Evolutionary conservation across 257 asterid genomes (phyloP), one percentile per base, ranked within the genome.

Genomic region (Penstemon davidsonii): DNA sequence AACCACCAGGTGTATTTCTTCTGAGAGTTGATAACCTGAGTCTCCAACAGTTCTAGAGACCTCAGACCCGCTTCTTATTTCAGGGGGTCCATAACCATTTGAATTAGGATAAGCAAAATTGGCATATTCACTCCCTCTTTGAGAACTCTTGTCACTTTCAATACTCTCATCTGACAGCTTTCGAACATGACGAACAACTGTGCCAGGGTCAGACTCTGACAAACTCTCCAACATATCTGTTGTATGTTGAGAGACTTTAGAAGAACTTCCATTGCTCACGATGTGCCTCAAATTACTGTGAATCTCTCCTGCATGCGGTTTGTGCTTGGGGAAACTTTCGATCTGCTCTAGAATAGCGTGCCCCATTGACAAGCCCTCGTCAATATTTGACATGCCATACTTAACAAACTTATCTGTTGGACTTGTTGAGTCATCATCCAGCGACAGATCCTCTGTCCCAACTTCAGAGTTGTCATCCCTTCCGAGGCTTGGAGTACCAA

Each of bases 321-420:
- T 84, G 64, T 87, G 88, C 73, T 75, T 91, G 58, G 97, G 97
- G 60, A 83, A 75, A 52, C 72, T 88, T 77, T 89, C 96, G 42
- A 93, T 90, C 75, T 93, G 90, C 76, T 91, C 97, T 43, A 94
- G 76, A 83, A 94, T 91, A 78, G 93, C 91, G 59, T 88, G 91
- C 74, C 99, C 97, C 96, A 91, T 85, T 45, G 90, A 88, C 83
- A 94, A 83, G 66, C 99, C 96, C 79, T 94, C 97, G 2, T 91
- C 99, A 62, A 94, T 91, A 73, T 91, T 94, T 70, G 96, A 82
- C 91, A 91, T 83, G 55, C 97, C 99, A 82, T 88, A 86, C 85
- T 87, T 94, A 72, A 94, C 86, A 83, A 91, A 91, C 86, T 84
- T 91, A 79, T 94, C 95, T 3, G 87, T 82, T 55, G 95, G 95